These are phyloP conservation scores for Globisporangium lucens DNA, from an alignment of 352 stramenopile species.

Conservation along the genomic window DNA sequence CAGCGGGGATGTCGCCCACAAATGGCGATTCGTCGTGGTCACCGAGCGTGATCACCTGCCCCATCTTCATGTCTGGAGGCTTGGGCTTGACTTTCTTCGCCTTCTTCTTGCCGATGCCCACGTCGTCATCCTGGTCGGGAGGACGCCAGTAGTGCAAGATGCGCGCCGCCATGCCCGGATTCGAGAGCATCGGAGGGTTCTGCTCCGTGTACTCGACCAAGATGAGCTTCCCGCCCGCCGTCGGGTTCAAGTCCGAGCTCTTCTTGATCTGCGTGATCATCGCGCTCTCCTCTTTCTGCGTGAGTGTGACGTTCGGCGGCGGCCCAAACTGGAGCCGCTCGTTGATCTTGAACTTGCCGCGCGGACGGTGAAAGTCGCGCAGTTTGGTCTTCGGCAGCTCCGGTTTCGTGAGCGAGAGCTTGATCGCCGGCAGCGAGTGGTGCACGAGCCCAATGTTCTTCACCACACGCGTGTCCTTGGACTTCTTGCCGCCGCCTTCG, in stretches of 20 bases:
- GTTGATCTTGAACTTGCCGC: slow-evolving; percentile 87
- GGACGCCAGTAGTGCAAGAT: slow-evolving; percentile 84
- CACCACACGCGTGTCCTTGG: slow-evolving; percentile 79
- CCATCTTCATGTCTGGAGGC: slow-evolving; percentile 75
- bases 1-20: slow-evolving; percentile 73
- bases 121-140: slow-evolving; percentile 46
- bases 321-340: slow-evolving; percentile 55
- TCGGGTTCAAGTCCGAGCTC: slow-evolving; percentile 75
- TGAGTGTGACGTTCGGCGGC: slow-evolving; percentile 36
- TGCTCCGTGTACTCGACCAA: slow-evolving; percentile 86
- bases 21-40: slow-evolving; percentile 82
- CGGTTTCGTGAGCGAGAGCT: slow-evolving; percentile 82
- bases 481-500: slow-evolving; percentile 73
- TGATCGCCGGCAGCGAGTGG: slow-evolving; percentile 84
- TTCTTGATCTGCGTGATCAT: slow-evolving; percentile 89
- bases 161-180: slow-evolving; percentile 79
- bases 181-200: slow-evolving; percentile 73
- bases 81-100: slow-evolving; percentile 63
- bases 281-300: slow-evolving; percentile 60
- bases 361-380: slow-evolving; percentile 78
- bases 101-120: slow-evolving; percentile 67
- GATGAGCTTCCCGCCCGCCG: slow-evolving; percentile 72
- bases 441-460: slow-evolving; percentile 86
- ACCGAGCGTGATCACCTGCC: slow-evolving; percentile 78
- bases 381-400: slow-evolving; percentile 81